Percentiles rank a stretch among this genome's conserved stretches.
Evolutionary conservation across 2,329 filamentous ascomycete genomes (phyloP).

Genomic region (Fusarium nodosum): DNA sequence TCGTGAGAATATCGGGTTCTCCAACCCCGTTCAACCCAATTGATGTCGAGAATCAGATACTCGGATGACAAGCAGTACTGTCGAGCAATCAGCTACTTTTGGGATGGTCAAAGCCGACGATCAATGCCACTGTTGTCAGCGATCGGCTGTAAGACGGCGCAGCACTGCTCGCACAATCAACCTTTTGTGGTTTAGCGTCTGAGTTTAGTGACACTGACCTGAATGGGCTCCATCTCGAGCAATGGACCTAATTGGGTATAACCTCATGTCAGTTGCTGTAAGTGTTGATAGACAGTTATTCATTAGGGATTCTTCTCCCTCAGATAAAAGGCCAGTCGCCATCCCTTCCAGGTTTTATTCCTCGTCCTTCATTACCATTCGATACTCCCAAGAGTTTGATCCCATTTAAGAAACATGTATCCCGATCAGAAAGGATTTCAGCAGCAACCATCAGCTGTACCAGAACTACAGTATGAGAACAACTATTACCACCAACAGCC

Average conservation of each 20-base stretch:
- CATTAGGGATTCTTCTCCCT: background rate
- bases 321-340: background rate
- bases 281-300: background rate
- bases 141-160: conserved; percentile 1
- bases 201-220: background rate
- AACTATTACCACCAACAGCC: background rate
- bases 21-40: background rate
- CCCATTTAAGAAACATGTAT: background rate
- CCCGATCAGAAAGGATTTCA: background rate
- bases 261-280: background rate
- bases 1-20: fast-evolving
- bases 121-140: background rate
- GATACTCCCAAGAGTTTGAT: fast-evolving
- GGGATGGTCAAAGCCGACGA: background rate
- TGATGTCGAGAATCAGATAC: fast-evolving
- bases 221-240: conserved; percentile 19
- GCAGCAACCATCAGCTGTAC: background rate
- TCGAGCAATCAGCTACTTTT: background rate
- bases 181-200: conserved; percentile 8
- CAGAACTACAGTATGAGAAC: background rate
- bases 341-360: fast-evolving
- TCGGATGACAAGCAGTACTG: fast-evolving
- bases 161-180: conserved; percentile 27
- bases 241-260: conserved; percentile 26
- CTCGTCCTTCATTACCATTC: background rate